phyloP scores from a whole-genome alignment of 164 flowering plant genomes.

The Warburgia ugandensis region DNA sequence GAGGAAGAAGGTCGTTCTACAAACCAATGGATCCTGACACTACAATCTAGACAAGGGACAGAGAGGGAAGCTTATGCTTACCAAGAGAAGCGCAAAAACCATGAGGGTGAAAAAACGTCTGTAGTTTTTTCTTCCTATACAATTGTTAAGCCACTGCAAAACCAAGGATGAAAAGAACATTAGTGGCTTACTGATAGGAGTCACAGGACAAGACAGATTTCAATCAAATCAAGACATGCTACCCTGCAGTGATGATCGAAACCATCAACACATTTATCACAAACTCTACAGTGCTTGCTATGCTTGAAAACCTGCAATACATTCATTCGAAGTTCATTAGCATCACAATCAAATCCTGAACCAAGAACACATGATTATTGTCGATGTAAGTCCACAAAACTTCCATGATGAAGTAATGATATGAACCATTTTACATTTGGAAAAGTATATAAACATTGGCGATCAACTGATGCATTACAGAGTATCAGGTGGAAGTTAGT shows the following conservation, averaged over 20 bases:
- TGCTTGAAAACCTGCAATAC: slow-evolving; percentile 89
- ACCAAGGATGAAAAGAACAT: slow-evolving; percentile 13
- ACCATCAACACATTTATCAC: slow-evolving; percentile 94
- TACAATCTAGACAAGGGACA: too few species aligned
- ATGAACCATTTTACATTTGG: too few species aligned
- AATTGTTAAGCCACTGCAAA: slow-evolving; percentile 97
- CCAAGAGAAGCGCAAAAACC: slow-evolving; percentile 88
- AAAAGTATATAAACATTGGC: too few species aligned
- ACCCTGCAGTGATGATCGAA: slow-evolving; percentile 99
- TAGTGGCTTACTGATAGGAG: too few species aligned
- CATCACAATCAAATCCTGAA: background rate
- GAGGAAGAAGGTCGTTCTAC: background rate
- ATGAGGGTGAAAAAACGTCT: slow-evolving; percentile 83
- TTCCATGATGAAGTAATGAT: too few species aligned
- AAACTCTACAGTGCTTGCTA: slow-evolving; percentile 99
- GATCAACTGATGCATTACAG: too few species aligned
- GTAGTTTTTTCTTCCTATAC: slow-evolving; percentile 89
- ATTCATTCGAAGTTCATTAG: background rate
- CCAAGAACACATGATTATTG: background rate
- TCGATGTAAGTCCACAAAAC: too few species aligned
- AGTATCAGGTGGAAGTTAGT: too few species aligned
- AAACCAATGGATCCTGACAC: too few species aligned
- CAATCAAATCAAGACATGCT: slow-evolving; percentile 14
- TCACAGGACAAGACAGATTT: slow-evolving; percentile 4
- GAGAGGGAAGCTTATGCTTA: slow-evolving; percentile 39